Conservation (phyloP, 305 asterid species). For the Ilex paraguariensis region DNA sequence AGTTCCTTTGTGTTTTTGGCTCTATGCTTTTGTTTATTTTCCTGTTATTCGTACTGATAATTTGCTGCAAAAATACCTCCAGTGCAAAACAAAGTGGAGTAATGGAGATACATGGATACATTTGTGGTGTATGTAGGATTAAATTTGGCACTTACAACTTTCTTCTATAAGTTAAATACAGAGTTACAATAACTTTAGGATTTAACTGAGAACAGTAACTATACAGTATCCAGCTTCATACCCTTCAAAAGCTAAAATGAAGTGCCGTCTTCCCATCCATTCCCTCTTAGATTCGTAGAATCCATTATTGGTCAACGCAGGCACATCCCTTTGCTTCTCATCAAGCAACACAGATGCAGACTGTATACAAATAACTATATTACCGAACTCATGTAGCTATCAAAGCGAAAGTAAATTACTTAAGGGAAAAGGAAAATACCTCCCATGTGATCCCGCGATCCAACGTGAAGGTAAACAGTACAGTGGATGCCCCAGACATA, state of each 20-base stretch:
- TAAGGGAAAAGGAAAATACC: constrained; percentile 33
- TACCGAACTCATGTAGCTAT: constrained; percentile 15
- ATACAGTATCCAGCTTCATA: constrained; percentile 23
- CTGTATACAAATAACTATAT: constrained; percentile 30
- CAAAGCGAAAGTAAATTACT: constrained; percentile 2
- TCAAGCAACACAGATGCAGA: constrained; percentile 76
- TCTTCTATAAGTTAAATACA: not conserved
- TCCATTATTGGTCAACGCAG: constrained; percentile 57
- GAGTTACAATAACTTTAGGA: not conserved
- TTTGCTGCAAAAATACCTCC: too few species aligned
- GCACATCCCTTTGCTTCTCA: constrained; percentile 71
- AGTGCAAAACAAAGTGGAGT: too few species aligned
- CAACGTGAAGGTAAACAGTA: constrained; percentile 78
- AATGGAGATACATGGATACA: too few species aligned
- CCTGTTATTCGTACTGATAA: too few species aligned
- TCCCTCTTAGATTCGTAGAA: constrained; percentile 94
- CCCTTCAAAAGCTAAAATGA: constrained; percentile 78
- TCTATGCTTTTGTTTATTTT: too few species aligned
- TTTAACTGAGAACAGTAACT: too few species aligned
- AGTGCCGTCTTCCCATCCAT: constrained; percentile 94
- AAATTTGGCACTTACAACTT: not conserved
- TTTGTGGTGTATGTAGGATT: too few species aligned
- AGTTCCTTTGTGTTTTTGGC: too few species aligned
- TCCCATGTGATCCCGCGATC: constrained; percentile 97
- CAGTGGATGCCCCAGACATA: constrained; percentile 91